Evolutionary conservation across 169 alveolate genomes (phyloP).

Genomic region (Plasmodium reichenowi): DNA sequence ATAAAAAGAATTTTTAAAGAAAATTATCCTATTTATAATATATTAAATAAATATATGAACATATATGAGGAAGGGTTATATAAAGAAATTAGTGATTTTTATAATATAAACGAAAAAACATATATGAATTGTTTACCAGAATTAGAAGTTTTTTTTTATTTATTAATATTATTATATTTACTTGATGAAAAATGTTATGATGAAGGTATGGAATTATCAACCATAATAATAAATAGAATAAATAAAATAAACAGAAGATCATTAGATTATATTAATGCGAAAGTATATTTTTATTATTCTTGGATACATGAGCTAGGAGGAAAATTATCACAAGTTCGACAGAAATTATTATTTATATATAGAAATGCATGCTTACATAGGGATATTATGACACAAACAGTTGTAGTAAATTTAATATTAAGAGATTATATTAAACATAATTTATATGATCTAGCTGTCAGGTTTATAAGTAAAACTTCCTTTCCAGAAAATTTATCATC

Average conservation of each 20-base stretch:
- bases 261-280: constrained; percentile 88
- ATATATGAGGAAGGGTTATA: not conserved
- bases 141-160: constrained; percentile 50
- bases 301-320: constrained; percentile 91
- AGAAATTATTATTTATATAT: constrained; percentile 83
- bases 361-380: constrained; percentile 91
- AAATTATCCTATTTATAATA: constrained; percentile 39
- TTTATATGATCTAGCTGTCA: constrained; percentile 83
- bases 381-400: constrained; percentile 92
- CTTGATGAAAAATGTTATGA: constrained; percentile 42
- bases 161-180: constrained; percentile 26
- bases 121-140: constrained; percentile 38
- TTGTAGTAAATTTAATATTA: constrained; percentile 91
- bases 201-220: constrained; percentile 82
- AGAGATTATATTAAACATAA: constrained; percentile 91
- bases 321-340: constrained; percentile 83
- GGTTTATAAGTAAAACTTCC: constrained; percentile 80
- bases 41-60: constrained; percentile 41
- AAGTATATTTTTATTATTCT: constrained; percentile 88
- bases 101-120: constrained; percentile 40
- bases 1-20: constrained; percentile 48
- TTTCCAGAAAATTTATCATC: constrained; percentile 93
- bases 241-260: constrained; percentile 82
- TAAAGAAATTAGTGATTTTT: constrained; percentile 17
- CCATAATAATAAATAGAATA: constrained; percentile 75